Base-by-base conservation (phyloP, 768 basidiomycete genomes). In the Xerocomus spinulosus region DNA sequence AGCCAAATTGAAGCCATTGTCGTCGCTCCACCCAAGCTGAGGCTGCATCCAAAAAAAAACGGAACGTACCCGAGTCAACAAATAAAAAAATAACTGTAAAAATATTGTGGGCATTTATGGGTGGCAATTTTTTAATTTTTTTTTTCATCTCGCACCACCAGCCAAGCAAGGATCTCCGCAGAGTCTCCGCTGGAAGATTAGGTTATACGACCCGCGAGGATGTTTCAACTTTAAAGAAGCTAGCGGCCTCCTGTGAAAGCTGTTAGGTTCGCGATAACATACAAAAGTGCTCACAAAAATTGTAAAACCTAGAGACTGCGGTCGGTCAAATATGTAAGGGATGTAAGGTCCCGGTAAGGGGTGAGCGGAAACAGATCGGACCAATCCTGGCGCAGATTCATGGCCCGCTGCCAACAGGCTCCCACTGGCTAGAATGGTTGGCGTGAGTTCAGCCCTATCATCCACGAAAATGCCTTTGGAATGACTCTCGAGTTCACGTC, bases 151-250 rank as follows among this genome's bases (percentile, higher is more conserved):
- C n/a, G n/a, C n/a, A n/a, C n/a, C n/a, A n/a, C n/a, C n/a, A n/a
- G n/a, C 38, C 38, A 39, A 9, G 14, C 24, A 7, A 8, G 15
- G 8, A 39, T n/a, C 15, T 3, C 38, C n/a, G 38, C 38, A n/a
- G 17, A 20, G 35, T 9, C 35, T 36, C 35, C 35, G 35, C 14
- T 8, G n/a, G n/a, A n/a, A n/a, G n/a, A n/a, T n/a, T n/a, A n/a
- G n/a, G n/a, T n/a, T n/a, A n/a, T n/a, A n/a, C n/a, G 21, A 46
- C 7, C 48, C 40, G 37, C 29, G 33, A 57, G 45, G 32, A 8
- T 43, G 46, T 45, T 53, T 30, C 34, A 42, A 12, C 20, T 36
- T 36, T 34, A n/a, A 33, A 7, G 42, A 25, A 18, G 9, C 37
- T 38, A 6, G 37, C 15, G 13, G 5, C 23, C 7, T 6, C n/a